These are phyloP conservation scores for Ophioceras dolichostomum DNA, from an alignment of 2,329 filamentous ascomycete species.

Conservation along the genomic window DNA sequence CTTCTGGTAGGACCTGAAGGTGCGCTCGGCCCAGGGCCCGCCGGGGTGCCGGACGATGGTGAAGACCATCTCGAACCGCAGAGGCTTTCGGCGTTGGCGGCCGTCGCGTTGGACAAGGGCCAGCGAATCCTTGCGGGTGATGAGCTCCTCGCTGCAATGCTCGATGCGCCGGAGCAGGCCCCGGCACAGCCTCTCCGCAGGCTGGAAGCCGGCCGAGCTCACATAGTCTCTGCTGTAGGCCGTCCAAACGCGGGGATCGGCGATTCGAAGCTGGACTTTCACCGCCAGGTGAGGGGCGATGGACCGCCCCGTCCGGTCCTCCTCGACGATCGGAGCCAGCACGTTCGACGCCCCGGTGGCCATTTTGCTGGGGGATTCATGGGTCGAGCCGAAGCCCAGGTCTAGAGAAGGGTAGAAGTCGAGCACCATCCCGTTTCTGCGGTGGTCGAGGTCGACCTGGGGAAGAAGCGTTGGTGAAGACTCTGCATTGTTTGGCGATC, in stretches of 20 bases:
- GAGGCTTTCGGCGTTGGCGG: conserved; percentile 22
- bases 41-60: conserved; percentile 27
- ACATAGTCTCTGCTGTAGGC: conserved; percentile 31
- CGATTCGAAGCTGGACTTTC: conserved; percentile 8
- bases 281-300: conserved; percentile 1
- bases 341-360: not conserved
- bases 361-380: conserved; percentile 2
- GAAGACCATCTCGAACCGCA: conserved; percentile 36
- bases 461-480: not conserved
- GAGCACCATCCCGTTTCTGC: no score
- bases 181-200: conserved; percentile 32
- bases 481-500: not conserved
- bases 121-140: conserved; percentile 36
- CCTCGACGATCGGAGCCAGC: conserved; percentile 2
- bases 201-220: conserved; percentile 28
- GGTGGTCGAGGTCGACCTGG: not conserved
- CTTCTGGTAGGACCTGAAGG: conserved; percentile 37
- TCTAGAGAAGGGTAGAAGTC: no score
- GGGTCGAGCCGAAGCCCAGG: no score
- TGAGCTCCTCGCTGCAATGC: conserved; percentile 38
- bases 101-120: conserved; percentile 25
- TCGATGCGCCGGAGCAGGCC: conserved; percentile 36
- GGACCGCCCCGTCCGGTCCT: not conserved
- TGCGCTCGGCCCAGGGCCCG: conserved; percentile 28
- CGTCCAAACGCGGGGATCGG: conserved; percentile 1